Evolutionary conservation across 1,139 yeast species (phyloP).

Genomic region (Kodamaea derodonti): DNA sequence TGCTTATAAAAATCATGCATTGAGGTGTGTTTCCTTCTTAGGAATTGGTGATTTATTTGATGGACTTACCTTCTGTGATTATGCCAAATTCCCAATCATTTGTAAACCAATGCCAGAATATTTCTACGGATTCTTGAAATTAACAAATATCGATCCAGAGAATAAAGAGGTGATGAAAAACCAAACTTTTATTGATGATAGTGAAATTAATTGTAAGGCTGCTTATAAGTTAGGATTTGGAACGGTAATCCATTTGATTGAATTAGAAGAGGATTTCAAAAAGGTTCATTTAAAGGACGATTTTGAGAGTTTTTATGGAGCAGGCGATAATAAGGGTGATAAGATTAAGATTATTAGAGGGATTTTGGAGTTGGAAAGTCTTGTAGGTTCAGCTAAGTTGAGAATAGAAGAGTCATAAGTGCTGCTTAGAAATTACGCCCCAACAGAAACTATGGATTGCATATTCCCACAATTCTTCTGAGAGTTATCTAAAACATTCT

Average conservation of each 20-base stretch:
- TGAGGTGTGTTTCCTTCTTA: conserved; percentile 67
- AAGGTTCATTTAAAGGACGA: conserved; percentile 26
- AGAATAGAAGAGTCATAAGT: no score
- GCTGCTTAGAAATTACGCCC: no score
- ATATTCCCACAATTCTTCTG: no score
- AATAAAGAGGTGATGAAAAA: conserved; percentile 32
- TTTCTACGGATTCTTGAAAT: conserved; percentile 51
- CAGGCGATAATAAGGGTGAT: conserved; percentile 24
- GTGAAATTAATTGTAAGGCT: conserved; percentile 60
- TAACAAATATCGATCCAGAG: conserved; percentile 55
- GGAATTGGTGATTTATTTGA: conserved; percentile 91
- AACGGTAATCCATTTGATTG: conserved; percentile 56
- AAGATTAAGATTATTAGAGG: conserved; percentile 32
- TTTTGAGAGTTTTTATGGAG: conserved; percentile 32
- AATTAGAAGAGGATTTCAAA: conserved; percentile 41
- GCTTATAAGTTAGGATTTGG: conserved; percentile 53
- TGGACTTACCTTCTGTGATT: conserved; percentile 91
- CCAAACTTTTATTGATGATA: conserved; percentile 76
- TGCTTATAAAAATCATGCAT: conserved; percentile 88
- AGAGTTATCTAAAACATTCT: no score
- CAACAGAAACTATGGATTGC: no score
- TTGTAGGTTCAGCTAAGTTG: no score
- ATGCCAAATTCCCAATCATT: conserved; percentile 57
- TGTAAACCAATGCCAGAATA: conserved; percentile 80
- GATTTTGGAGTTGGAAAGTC: conserved; percentile 28